Percentiles rank a stretch among this genome's conserved stretches.
Evolutionary conservation across 768 basidiomycete species (phyloP).

Genomic region (Suillus americanus): DNA sequence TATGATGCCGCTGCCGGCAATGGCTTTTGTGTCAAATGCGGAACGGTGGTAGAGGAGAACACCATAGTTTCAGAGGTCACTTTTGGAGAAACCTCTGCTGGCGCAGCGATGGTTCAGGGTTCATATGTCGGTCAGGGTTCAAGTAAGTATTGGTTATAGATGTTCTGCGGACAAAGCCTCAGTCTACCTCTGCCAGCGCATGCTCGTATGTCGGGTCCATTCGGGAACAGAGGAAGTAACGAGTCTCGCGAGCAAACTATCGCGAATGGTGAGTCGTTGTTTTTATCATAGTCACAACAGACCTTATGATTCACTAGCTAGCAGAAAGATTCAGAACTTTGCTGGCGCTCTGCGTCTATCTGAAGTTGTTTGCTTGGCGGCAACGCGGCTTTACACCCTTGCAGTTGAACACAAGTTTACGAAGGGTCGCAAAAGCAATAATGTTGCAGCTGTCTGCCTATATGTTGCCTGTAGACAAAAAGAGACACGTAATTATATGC

Average conservation of each 20-base stretch:
- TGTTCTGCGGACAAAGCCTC: background rate
- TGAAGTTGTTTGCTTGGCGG: constrained; percentile 77
- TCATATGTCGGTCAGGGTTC: constrained; percentile 89
- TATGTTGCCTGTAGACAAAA: constrained; percentile 92
- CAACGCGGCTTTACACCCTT: constrained; percentile 86
- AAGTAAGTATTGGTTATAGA: constrained; percentile 53
- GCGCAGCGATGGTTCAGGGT: constrained; percentile 95
- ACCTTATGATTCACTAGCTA: constrained; percentile 47
- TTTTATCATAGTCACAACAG: background rate
- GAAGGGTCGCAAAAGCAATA: constrained; percentile 87
- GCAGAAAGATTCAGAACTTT: constrained; percentile 79
- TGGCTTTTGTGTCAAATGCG: constrained; percentile 83
- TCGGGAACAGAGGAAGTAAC: constrained; percentile 72
- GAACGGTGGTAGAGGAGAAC: constrained; percentile 90
- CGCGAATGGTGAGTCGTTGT: constrained; percentile 64
- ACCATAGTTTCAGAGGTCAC: constrained; percentile 91
- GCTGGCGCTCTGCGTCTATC: constrained; percentile 76
- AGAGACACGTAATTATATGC: constrained; percentile 91
- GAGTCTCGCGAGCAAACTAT: constrained; percentile 93
- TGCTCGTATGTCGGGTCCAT: constrained; percentile 79
- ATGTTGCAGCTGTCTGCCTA: constrained; percentile 94
- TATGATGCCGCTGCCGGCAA: constrained; percentile 84
- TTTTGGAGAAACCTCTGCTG: constrained; percentile 91
- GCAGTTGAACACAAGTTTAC: constrained; percentile 94
- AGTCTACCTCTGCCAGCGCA: constrained; percentile 50